phyloP scores from a whole-genome alignment of 441 rosid genomes.

The Omphalea diandra region DNA sequence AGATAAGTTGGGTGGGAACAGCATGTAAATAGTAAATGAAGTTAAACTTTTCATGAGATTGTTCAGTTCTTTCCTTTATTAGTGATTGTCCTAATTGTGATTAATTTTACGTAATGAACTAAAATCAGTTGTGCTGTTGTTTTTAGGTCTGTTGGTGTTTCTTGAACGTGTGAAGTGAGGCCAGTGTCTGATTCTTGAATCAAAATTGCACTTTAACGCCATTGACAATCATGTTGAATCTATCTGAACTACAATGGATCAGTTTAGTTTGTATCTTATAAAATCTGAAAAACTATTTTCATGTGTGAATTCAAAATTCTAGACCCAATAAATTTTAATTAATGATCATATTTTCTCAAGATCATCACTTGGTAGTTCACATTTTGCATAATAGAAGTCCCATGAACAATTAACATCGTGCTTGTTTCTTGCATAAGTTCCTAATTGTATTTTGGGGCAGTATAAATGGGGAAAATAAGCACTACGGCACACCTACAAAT shows the following conservation, averaged over 20 bases:
- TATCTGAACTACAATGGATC: background rate
- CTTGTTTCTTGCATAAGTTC: background rate
- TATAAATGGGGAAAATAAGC: conserved; percentile 84
- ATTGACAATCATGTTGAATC: background rate
- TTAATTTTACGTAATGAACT: too few relatives aligned
- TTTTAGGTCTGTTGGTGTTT: background rate
- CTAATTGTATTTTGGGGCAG: conserved; percentile 35
- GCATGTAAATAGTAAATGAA: background rate
- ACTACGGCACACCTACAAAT: conserved; percentile 90
- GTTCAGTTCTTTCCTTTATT: background rate
- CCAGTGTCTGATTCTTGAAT: background rate
- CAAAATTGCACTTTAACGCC: background rate
- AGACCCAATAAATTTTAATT: background rate
- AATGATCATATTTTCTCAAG: background rate
- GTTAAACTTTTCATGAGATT: background rate
- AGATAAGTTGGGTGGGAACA: background rate
- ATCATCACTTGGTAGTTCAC: background rate
- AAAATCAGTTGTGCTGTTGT: background rate
- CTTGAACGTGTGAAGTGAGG: background rate
- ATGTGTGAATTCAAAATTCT: background rate
- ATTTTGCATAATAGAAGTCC: background rate
- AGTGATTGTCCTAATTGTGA: background rate
- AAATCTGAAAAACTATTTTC: background rate
- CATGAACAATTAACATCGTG: background rate
- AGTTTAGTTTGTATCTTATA: background rate